Evolutionary conservation across 768 basidiomycete species (phyloP).

Genomic region (Candolleomyces eurysporus): DNA sequence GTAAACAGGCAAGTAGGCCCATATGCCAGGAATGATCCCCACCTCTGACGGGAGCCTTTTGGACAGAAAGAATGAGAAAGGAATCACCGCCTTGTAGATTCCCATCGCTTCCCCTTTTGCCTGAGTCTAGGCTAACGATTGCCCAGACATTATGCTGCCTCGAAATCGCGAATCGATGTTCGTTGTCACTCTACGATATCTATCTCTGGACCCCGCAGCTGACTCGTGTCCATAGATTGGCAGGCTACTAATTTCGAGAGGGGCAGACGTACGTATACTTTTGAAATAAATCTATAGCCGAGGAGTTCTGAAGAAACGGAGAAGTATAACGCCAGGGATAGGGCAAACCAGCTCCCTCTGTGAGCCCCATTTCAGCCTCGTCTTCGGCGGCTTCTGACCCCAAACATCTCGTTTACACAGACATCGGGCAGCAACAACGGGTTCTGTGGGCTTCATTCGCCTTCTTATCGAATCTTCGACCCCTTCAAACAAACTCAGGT

Average conservation of each 20-base stretch:
- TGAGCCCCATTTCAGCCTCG: slow-evolving; percentile 29
- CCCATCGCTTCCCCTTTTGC: slow-evolving; percentile 11
- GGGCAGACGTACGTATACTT: slow-evolving; percentile 78
- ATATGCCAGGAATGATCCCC: not conserved
- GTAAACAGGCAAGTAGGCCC: slow-evolving; percentile 45
- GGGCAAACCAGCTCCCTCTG: slow-evolving; percentile 90
- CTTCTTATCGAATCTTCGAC: slow-evolving; percentile 85
- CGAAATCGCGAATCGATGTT: slow-evolving; percentile 85
- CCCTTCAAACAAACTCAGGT: slow-evolving; percentile 68
- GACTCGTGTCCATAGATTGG: slow-evolving; percentile 66
- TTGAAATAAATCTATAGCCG: slow-evolving; percentile 26
- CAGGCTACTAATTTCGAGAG: slow-evolving; percentile 76
- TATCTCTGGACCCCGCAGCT: slow-evolving; percentile 21
- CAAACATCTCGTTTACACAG: slow-evolving; percentile 36
- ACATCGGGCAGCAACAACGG: slow-evolving; percentile 95
- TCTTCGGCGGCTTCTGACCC: slow-evolving; percentile 16
- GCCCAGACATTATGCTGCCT: slow-evolving; percentile 87
- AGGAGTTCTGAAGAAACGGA: slow-evolving; percentile 31
- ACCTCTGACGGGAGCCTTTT: slow-evolving; percentile 19
- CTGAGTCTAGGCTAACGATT: slow-evolving; percentile 16
- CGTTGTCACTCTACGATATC: slow-evolving; percentile 25
- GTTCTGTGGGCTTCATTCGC: slow-evolving; percentile 84
- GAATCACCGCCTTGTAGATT: slow-evolving; percentile 77
- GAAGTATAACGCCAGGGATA: slow-evolving; percentile 93
- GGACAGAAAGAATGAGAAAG: slow-evolving; percentile 71